These are phyloP conservation scores for Aspergillus luchuensis DNA, from an alignment of 2,329 filamentous ascomycete species.

Conservation along the genomic window DNA sequence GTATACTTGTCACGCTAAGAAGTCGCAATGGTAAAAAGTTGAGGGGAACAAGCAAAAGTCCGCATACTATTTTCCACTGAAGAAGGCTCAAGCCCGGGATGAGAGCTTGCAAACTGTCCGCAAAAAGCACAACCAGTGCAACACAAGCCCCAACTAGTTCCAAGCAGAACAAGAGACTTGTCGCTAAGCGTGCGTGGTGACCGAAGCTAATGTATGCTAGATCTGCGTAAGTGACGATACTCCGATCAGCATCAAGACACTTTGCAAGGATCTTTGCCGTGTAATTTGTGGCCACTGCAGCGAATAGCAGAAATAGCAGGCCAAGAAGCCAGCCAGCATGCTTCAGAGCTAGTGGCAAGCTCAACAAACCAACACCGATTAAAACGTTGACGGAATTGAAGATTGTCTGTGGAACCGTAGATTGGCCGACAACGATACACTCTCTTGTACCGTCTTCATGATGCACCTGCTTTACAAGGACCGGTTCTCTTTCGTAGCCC, in stretches of 20 bases:
- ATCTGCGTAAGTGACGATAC: slow-evolving; percentile 91
- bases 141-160: slow-evolving; percentile 88
- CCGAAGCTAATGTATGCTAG: slow-evolving; percentile 91
- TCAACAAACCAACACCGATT: slow-evolving; percentile 86
- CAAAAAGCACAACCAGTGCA: slow-evolving; percentile 87
- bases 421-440: slow-evolving; percentile 84
- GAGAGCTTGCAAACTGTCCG: slow-evolving; percentile 79
- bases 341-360: slow-evolving; percentile 81
- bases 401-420: slow-evolving; percentile 91
- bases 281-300: slow-evolving; percentile 76
- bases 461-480: slow-evolving; percentile 86
- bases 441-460: slow-evolving; percentile 81
- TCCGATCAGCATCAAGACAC: slow-evolving; percentile 83
- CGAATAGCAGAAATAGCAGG: slow-evolving; percentile 70
- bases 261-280: slow-evolving; percentile 83
- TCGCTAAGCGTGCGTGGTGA: slow-evolving; percentile 74
- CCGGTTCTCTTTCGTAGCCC: slow-evolving; percentile 67
- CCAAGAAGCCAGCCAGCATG: slow-evolving; percentile 89
- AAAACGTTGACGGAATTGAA: slow-evolving; percentile 96
- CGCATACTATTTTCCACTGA: slow-evolving; percentile 84
- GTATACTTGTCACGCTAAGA: slow-evolving; percentile 84
- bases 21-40: slow-evolving; percentile 82
- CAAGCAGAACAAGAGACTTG: slow-evolving; percentile 82
- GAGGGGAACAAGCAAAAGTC: slow-evolving; percentile 74
- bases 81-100: slow-evolving; percentile 70